Base-by-base conservation (phyloP, 1,284 basidiomycete genomes). In the Ceratobasidium sp. region DNA sequence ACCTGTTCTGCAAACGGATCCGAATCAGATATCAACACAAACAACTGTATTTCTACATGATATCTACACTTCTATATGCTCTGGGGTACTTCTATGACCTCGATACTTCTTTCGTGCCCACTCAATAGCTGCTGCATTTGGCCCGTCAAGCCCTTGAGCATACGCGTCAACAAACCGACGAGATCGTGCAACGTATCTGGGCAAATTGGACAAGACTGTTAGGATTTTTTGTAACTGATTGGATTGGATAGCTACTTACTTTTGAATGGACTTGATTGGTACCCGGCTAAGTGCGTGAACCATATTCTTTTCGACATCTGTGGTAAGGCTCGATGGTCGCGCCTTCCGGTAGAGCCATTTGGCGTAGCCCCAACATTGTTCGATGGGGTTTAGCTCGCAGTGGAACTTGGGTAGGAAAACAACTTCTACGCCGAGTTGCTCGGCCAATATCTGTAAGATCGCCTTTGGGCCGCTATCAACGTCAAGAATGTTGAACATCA, bases 401-500 rank as follows among this genome's bases (percentile, higher is more conserved):
- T 79, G 78, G 48, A 48, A 79, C 46, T 79, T 79, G 9, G 78
- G 78, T 6, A 73, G 48, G 15, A 79, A 65, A 13, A 79, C 17
- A 12, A 56, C 33, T 7, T n/a, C 20, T 28, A 64, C 54, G 20
- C 78, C 78, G 13, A 20, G 28, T 3, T 12, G 26, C 46, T 61
- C 38, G 20, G 64, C 46, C 1, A 46, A 9, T n/a, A 50, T 40
- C 44, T 78, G 12, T 3, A 79, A 68, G 48, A 42, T 33, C 26
- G 65, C 69, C 23, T 79, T 61, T 28, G 61, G 57, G 13, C 52
- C 50, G 20, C 38, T 42, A n/a, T n/a, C n/a, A 73, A 79, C 78
- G 65, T 79, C 78, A 23, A 44, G 62, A 23, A 78, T 66, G 9
- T 40, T 3, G 50, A 38, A 79, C 0, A 79, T 46, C 1, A 50